Conservation (phyloP, 2,329 filamentous ascomycete genomes). For the Cladosporium sp. region DNA sequence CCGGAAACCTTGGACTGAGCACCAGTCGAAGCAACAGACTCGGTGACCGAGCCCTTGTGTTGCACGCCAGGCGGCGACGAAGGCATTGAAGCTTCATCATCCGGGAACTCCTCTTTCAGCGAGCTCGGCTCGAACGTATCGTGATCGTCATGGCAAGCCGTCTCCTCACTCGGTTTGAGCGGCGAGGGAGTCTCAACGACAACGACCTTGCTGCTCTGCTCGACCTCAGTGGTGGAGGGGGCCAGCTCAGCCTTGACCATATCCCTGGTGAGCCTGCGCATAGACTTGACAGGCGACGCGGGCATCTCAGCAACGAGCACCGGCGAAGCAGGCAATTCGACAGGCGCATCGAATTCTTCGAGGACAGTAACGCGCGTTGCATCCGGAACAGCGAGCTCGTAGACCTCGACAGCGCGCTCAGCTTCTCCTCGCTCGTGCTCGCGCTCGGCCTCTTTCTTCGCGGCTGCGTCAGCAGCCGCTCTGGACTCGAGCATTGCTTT, state of each 20-base stretch:
- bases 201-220: conserved; percentile 9
- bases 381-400: conserved; percentile 31
- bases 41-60: conserved; percentile 19
- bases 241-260: conserved; percentile 33
- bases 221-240: conserved; percentile 22
- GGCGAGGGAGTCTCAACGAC: conserved; percentile 4
- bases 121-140: background rate
- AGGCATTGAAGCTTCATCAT: background rate
- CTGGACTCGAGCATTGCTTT: conserved; percentile 40
- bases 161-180: conserved; percentile 3
- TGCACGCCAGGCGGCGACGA: conserved; percentile 13
- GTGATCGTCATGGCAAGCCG: background rate
- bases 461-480: conserved; percentile 27
- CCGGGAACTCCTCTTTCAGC: conserved; percentile 7
- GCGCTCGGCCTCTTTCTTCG: conserved; percentile 17
- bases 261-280: conserved; percentile 32
- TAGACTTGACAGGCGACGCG: conserved; percentile 13
- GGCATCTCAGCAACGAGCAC: conserved; percentile 28
- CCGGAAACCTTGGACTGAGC: conserved; percentile 22
- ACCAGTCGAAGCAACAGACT: conserved; percentile 21
- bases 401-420: conserved; percentile 17
- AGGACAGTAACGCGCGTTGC: conserved; percentile 29
- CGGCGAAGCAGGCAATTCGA: conserved; percentile 33
- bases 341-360: conserved; percentile 30
- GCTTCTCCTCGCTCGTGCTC: conserved; percentile 9